Conservation (phyloP, 495 filamentous ascomycete genomes). For the Parathielavia hyrcaniae region DNA sequence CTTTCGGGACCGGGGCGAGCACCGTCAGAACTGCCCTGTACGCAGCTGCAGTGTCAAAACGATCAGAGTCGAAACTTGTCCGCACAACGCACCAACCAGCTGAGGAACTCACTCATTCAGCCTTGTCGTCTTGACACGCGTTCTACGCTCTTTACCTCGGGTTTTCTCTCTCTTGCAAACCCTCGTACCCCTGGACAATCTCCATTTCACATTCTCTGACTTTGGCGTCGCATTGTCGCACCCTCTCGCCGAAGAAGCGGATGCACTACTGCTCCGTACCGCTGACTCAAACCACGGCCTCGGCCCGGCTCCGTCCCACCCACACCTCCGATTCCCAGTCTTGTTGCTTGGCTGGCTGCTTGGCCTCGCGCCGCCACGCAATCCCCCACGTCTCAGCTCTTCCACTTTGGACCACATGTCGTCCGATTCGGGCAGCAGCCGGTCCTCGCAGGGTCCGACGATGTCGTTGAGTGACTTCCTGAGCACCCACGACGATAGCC, state of each 20-base stretch:
- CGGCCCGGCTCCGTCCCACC: background rate
- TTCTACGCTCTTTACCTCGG: conserved; percentile 5
- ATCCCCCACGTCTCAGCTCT: background rate
- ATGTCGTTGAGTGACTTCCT: conserved; percentile 27
- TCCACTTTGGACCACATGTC: conserved; percentile 11
- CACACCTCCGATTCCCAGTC: background rate
- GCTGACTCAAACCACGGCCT: conserved; percentile 1
- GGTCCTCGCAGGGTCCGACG: conserved; percentile 20
- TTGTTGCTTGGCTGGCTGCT: conserved; percentile 3
- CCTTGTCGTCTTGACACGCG: conserved; percentile 3
- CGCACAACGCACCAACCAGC: no score
- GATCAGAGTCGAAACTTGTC: background rate
- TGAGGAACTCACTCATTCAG: background rate
- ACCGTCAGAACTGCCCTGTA: background rate
- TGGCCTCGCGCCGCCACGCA: background rate
- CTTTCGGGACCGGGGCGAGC: background rate
- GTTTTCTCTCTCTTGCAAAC: background rate
- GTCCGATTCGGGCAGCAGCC: conserved; percentile 22
- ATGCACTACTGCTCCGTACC: background rate
- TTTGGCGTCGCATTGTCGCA: background rate
- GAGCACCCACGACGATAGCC: conserved; percentile 15
- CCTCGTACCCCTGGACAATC: background rate
- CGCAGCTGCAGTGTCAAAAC: conserved; percentile 2
- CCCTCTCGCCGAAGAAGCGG: background rate
- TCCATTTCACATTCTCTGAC: background rate